These are phyloP conservation scores for Yarrowia divulgata DNA, from an alignment of 805 yeast species.

Conservation along the genomic window DNA sequence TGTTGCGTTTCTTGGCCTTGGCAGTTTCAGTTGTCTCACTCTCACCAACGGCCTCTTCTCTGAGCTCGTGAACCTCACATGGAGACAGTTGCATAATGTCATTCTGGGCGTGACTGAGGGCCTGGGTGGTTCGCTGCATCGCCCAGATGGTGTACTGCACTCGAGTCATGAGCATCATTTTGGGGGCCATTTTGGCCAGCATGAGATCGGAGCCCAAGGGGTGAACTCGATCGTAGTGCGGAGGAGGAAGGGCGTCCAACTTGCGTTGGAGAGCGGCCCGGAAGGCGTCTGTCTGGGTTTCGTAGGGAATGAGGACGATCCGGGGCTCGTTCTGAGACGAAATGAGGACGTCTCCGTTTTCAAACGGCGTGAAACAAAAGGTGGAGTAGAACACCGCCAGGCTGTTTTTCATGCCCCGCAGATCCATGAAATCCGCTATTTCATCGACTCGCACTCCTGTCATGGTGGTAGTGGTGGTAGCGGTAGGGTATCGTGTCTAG, in stretches of 20 bases:
- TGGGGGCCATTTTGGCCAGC: not conserved
- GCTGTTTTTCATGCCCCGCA: constrained; percentile 1
- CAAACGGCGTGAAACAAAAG: not conserved
- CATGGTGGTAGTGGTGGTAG: not conserved
- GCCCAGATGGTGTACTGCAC: not conserved
- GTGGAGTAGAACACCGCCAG: not conserved
- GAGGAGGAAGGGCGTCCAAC: not conserved
- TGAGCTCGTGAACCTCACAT: not conserved
- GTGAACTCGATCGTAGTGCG: not conserved
- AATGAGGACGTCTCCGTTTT: constrained; percentile 3
- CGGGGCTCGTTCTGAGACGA: not conserved
- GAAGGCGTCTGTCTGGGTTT: not conserved
- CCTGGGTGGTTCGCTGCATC: not conserved
- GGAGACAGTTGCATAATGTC: not conserved
- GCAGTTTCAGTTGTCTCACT: no score
- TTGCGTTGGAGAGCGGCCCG: not conserved
- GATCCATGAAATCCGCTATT: constrained; percentile 5
- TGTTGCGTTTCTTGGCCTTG: not conserved
- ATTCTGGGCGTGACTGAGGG: not conserved
- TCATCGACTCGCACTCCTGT: not conserved
- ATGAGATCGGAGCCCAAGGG: not conserved
- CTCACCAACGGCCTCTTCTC: not conserved
- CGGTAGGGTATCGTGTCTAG: not conserved
- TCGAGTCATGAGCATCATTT: not conserved
- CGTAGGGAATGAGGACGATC: not conserved